Evolutionary conservation across 1,284 basidiomycete genomes (phyloP).

Genomic region (Puccinia polysora): DNA sequence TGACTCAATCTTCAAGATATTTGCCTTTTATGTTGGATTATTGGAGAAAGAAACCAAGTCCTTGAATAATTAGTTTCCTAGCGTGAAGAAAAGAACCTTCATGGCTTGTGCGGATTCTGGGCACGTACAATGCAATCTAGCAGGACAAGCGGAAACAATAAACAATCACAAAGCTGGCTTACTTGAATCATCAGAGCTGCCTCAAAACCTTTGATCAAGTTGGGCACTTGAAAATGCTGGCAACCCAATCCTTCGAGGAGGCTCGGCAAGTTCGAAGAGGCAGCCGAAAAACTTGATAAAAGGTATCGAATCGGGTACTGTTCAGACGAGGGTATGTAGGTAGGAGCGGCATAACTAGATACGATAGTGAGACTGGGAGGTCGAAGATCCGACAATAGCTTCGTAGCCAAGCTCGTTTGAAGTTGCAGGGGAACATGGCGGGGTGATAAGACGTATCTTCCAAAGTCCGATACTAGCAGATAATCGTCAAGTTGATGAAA

Average conservation of each 20-base stretch:
- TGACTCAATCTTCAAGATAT: too few species aligned
- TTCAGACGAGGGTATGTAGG: conserved; percentile 13
- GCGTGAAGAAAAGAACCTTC: too few species aligned
- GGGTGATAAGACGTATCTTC: not conserved
- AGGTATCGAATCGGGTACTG: conserved; percentile 4
- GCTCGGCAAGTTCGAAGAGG: not conserved
- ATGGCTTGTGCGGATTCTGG: too few species aligned
- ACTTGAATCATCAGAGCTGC: conserved; percentile 29
- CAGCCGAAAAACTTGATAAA: not conserved
- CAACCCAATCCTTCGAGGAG: conserved; percentile 2
- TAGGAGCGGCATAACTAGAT: conserved; percentile 3
- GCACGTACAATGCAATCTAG: too few species aligned
- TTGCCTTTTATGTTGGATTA: too few species aligned
- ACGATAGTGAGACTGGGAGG: conserved; percentile 7
- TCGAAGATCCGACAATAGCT: not conserved
- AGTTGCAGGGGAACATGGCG: conserved; percentile 13
- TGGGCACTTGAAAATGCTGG: conserved; percentile 13
- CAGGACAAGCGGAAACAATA: too few species aligned
- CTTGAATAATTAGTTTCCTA: too few species aligned
- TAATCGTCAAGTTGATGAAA: not conserved
- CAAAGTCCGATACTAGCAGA: not conserved
- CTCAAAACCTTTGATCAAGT: conserved; percentile 26
- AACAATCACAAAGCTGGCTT: too few species aligned
- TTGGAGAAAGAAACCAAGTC: too few species aligned
- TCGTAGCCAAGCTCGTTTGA: not conserved